A percentile compares a stretch with the other conserved stretches of the same genome.
Conservation (phyloP, 2,329 filamentous ascomycete species). For the Leptographium flavum region DNA sequence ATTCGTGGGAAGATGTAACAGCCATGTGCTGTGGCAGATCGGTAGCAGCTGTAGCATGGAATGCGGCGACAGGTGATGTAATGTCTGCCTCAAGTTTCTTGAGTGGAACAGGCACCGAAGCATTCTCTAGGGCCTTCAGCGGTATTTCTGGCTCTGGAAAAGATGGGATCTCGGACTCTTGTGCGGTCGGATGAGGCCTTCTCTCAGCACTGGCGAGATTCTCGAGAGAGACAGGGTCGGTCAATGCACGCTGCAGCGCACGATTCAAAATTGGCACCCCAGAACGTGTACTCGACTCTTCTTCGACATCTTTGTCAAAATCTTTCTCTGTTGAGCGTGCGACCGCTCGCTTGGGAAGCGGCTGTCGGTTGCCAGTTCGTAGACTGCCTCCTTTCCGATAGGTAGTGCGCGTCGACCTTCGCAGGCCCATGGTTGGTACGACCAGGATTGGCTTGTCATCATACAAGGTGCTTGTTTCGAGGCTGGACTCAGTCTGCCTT, state of each 20-base stretch:
- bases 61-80: not conserved
- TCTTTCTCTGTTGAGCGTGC: conserved; percentile 49
- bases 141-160: not conserved
- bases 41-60: not conserved
- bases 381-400: conserved; percentile 79
- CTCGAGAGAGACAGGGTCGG: conserved; percentile 48
- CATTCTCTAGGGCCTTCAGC: not conserved
- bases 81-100: not conserved
- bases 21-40: no score
- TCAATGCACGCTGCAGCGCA: conserved; percentile 48
- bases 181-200: conserved; percentile 8
- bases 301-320: conserved; percentile 24
- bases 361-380: conserved; percentile 59
- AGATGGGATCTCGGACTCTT: not conserved
- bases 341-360: conserved; percentile 58
- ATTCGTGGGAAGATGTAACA: not conserved
- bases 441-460: conserved; percentile 83
- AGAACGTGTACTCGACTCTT: conserved; percentile 20
- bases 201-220: not conserved
- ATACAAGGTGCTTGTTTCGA: conserved; percentile 24
- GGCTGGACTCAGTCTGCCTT: conserved; percentile 23
- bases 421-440: conserved; percentile 59
- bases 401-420: conserved; percentile 81
- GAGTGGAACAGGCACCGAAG: conserved; percentile 17
- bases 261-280: conserved; percentile 34